These are phyloP conservation scores for Gloeostereum incarnatum DNA, from an alignment of 768 basidiomycete genomes.

Conservation along the genomic window DNA sequence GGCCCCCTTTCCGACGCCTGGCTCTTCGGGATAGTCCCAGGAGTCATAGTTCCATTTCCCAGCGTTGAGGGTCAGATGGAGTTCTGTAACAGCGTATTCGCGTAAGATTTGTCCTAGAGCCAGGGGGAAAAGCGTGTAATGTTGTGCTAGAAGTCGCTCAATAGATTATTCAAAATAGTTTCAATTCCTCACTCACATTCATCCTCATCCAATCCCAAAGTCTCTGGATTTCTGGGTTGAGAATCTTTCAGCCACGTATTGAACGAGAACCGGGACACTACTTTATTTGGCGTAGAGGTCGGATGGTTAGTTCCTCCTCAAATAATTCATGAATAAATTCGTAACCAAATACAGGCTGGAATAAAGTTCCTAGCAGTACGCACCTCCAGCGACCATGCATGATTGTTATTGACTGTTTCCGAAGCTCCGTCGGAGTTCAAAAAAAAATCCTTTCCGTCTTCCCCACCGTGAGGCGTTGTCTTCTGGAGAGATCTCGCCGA, in stretches of 20 bases:
- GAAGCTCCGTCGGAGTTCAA: too few relatives aligned
- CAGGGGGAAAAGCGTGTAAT: slow-evolving; percentile 82
- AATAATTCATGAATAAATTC: slow-evolving; percentile 40
- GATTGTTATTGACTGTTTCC: too few relatives aligned
- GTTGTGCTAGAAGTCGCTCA: slow-evolving; percentile 64
- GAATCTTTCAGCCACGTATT: slow-evolving; percentile 48
- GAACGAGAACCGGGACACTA: slow-evolving; percentile 77
- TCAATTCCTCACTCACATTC: slow-evolving; percentile 23
- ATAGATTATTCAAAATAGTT: not conserved
- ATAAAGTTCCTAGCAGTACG: too few relatives aligned
- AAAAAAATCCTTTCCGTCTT: too few relatives aligned
- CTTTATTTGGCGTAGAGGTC: slow-evolving; percentile 73
- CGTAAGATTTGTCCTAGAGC: slow-evolving; percentile 81
- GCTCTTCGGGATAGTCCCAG: slow-evolving; percentile 77
- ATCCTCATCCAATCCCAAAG: slow-evolving; percentile 38
- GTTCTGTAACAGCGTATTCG: slow-evolving; percentile 77
- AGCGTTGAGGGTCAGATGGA: slow-evolving; percentile 85
- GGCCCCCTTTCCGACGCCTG: slow-evolving; percentile 75
- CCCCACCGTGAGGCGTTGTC: too few relatives aligned
- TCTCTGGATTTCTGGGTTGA: slow-evolving; percentile 46
- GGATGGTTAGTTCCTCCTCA: slow-evolving; percentile 32
- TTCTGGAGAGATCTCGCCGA: too few relatives aligned
- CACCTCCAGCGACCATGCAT: too few relatives aligned
- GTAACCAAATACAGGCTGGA: too few relatives aligned
- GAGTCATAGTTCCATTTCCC: slow-evolving; percentile 85